A percentile compares a stretch with the other conserved stretches of the same genome.
Evolutionary conservation across 2,329 filamentous ascomycete species (phyloP).

Genomic region (Nigrograna mackinnonii): DNA sequence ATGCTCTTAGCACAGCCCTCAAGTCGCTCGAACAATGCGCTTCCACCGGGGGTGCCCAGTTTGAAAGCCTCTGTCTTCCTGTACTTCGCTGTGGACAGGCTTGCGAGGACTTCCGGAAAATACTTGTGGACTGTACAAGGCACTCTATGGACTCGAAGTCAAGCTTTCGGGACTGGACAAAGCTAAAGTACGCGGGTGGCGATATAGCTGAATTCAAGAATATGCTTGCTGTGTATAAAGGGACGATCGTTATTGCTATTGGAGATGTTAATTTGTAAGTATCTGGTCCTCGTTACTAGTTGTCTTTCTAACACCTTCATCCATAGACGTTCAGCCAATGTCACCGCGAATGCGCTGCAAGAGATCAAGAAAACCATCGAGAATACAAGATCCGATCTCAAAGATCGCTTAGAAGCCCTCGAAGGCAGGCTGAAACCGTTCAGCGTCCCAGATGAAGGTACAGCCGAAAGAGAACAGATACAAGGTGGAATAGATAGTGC

Average conservation of each 20-base stretch:
- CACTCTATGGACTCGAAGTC: slow-evolving; percentile 20
- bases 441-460: background rate
- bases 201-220: slow-evolving; percentile 46
- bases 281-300: background rate
- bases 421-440: no score
- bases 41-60: no score
- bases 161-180: slow-evolving; percentile 51
- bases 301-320: background rate
- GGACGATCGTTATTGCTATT: slow-evolving; percentile 36
- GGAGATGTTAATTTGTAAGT: slow-evolving; percentile 46
- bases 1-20: slow-evolving; percentile 44
- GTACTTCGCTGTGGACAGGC: slow-evolving; percentile 46
- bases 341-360: slow-evolving; percentile 1
- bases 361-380: slow-evolving; percentile 3
- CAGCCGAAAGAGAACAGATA: slow-evolving; percentile 2
- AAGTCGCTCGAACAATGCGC: no score
- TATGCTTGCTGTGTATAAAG: slow-evolving; percentile 43
- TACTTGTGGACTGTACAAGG: slow-evolving; percentile 39
- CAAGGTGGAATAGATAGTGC: slow-evolving; percentile 10
- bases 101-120: slow-evolving; percentile 46
- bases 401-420: no score
- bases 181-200: slow-evolving; percentile 47
- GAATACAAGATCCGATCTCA: slow-evolving; percentile 4
- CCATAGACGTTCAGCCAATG: slow-evolving; percentile 5
- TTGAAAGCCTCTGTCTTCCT: no score